Evolutionary conservation across 2,329 filamentous ascomycete species (phyloP).

Genomic region (Colletotrichum incanum): DNA sequence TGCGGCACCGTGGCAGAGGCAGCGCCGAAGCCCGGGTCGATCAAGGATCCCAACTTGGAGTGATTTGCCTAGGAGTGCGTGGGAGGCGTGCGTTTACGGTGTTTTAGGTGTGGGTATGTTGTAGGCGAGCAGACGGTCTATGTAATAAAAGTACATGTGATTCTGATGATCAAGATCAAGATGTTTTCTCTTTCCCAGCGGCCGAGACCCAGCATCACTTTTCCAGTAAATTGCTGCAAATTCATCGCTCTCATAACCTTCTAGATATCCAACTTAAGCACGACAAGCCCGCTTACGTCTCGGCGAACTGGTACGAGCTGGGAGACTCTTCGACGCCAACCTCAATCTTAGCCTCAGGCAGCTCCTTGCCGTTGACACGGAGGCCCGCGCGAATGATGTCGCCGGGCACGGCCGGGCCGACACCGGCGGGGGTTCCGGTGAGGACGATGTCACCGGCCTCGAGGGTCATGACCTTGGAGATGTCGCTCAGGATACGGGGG

Average conservation of each 20-base stretch:
- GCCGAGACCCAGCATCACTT: background rate
- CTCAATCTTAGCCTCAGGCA: conserved; percentile 88
- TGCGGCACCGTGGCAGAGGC: conserved; percentile 85
- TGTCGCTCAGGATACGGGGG: conserved; percentile 88
- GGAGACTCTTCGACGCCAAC: conserved; percentile 86
- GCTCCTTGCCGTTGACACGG: conserved; percentile 83
- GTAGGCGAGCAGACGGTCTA: conserved; percentile 31
- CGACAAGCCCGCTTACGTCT: conserved; percentile 68
- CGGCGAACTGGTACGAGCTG: conserved; percentile 82
- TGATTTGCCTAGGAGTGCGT: conserved; percentile 42
- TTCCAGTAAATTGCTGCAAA: background rate
- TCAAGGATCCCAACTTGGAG: conserved; percentile 71
- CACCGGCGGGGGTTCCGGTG: conserved; percentile 98
- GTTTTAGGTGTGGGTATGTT: conserved; percentile 7
- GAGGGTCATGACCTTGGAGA: conserved; percentile 94
- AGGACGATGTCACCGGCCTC: conserved; percentile 93
- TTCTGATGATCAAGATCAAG: conserved; percentile 12
- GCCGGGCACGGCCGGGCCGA: conserved; percentile 87
- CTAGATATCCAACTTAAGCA: background rate
- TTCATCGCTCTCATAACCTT: conserved; percentile 18
- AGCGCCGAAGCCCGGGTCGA: conserved; percentile 73
- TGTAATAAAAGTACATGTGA: conserved; percentile 35
- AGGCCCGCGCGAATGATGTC: conserved; percentile 91
- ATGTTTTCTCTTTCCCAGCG: background rate
- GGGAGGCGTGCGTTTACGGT: background rate